These are phyloP conservation scores for Clonostachys sp. DNA, from an alignment of 2,329 filamentous ascomycete species.

Conservation along the genomic window DNA sequence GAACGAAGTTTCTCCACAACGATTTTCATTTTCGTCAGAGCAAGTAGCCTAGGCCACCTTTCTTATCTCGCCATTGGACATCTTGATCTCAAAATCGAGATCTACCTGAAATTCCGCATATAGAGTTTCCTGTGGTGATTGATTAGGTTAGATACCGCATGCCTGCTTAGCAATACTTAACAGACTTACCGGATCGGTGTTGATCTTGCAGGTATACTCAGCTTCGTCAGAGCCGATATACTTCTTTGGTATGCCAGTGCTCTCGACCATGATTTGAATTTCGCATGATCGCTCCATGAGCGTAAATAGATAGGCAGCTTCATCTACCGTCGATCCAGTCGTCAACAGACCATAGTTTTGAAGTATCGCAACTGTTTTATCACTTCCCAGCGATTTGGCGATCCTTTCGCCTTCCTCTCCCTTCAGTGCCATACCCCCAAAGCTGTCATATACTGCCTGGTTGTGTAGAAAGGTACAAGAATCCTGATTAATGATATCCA, in stretches of 20 bases:
- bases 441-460: constrained; percentile 46
- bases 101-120: constrained; percentile 26
- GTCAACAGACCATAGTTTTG: constrained; percentile 63
- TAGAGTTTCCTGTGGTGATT: constrained; percentile 14
- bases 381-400: constrained; percentile 48
- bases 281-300: constrained; percentile 22
- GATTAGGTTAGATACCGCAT: not conserved
- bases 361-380: constrained; percentile 53
- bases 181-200: constrained; percentile 18
- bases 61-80: constrained; percentile 14
- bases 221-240: constrained; percentile 30
- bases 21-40: too few relatives aligned
- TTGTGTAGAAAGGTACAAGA: constrained; percentile 51
- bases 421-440: constrained; percentile 58
- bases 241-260: constrained; percentile 14
- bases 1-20: too few relatives aligned
- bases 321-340: constrained; percentile 60
- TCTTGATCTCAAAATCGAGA: constrained; percentile 23
- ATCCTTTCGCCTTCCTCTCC: constrained; percentile 54
- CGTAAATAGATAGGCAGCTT: constrained; percentile 61
- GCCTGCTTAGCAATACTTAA: accelerated
- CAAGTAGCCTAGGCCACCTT: not conserved
- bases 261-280: constrained; percentile 23
- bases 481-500: constrained; percentile 61
- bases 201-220: constrained; percentile 26